Evolutionary conservation across 345 rosid species (phyloP), one percentile per base, ranked within the genome.

Genomic region (Nephelium lappaceum): DNA sequence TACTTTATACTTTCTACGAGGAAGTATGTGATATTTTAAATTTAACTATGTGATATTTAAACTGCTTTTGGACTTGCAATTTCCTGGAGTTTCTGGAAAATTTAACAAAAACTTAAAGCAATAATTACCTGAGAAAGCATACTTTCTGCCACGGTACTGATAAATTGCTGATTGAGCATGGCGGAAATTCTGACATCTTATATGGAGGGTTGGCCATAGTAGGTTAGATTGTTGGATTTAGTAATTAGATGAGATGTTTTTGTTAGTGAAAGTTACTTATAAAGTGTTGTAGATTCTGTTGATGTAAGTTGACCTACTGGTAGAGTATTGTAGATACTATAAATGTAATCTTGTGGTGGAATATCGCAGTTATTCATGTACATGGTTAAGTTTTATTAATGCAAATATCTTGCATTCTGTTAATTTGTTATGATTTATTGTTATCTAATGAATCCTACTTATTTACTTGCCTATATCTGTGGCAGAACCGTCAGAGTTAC

Each of bases 401-500:
- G 71, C 47, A 5, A 5, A 49, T 65, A n/a, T 51, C 49, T 63
- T 5, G 1, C 24, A 39, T 11, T 60, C 15, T 73, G 6, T 6
- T 6, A 42, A 31, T 57, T 57, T 5, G 3, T 41, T 23, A 19
- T 23, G 23, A 15, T 62, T 21, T 62, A 18, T 77, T 5, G 5
- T 57, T 21, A 3, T 19, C 3, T 38, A 18, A 24, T 16, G 25
- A n/a, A 43, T 25, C 21, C 43, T 27, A 41, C 5, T 63, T 27
- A 8, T 21, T 68, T 41, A 16, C 69, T 60, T 36, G 16, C 19
- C 11, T 65, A 19, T 36, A 53, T 72, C 42, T 7, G 49, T 74
- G 51, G 81, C 92, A 92, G 96, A 93, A 92, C 73, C 94, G 94
- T 67, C 97, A 88, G 83, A 91, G 79, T 84, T 93, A 82, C 84